Evolutionary conservation across 345 rosid genomes (phyloP), one percentile per base, ranked within the genome.

Genomic region (Abelmoschus esculentus): DNA sequence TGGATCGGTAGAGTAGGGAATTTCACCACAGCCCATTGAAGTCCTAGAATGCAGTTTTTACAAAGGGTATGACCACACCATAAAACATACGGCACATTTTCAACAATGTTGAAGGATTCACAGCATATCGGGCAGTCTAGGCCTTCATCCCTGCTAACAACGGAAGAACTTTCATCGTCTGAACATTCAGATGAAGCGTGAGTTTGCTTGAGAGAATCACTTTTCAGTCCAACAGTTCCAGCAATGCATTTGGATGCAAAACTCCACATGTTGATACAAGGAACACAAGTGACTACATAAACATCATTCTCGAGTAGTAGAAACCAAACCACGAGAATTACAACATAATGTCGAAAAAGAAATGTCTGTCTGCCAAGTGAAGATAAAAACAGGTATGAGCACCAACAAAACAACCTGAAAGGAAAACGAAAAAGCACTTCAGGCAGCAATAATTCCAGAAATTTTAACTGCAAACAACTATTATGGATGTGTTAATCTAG

Each of bases 11-110:
- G 78, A 0, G 96, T 80, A 2, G 96, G 98, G 47, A 89, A 80
- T 63, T 89, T 90, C 72, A 93, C 84, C n/a, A 86, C 86, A 12
- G 98, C 96, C 87, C 92, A 83, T 13, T 89, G 96, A 55, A 93
- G 87, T 67, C 90, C 97, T 14, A 89, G 78, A 70, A 93, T 81
- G 81, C 98, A 93, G 81, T 89, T 89, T 76, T 89, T 89, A 78
- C 97, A 93, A 15, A 93, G 84, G 0, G 98, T 87, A 61, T 93
- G 98, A 28, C 98, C 98, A 14, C 98, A 93, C 98, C 97, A 93
- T 65, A 90, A 66, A 70, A 90, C 97, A 50, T 87, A 87, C 0
- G 97, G 98, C 71, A 93, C 89, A 28, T 93, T 93, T 67, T 93
- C 98, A 7, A 93, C 96, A 1, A 90, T 84, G 72, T 93, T 93